These are phyloP conservation scores for Corymbia citriodora DNA, from an alignment of 441 rosid genomes.

Conservation along the genomic window DNA sequence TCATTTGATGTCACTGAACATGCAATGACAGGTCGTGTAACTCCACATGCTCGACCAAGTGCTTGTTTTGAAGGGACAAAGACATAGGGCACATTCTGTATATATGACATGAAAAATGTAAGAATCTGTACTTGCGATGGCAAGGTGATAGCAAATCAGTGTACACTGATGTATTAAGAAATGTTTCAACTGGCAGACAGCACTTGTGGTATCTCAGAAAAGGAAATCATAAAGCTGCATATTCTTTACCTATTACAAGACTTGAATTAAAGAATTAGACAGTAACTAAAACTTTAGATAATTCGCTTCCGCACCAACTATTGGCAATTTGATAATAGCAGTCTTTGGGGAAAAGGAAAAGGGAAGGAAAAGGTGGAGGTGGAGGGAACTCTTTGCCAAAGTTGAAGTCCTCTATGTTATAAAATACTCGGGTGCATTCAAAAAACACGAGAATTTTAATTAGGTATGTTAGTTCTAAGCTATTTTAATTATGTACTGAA, in stretches of 20 bases:
- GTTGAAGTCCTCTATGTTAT: neutral
- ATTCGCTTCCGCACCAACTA: neutral
- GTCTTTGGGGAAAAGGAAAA: neutral
- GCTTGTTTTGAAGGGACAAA: slow-evolving; percentile 6
- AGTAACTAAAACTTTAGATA: neutral
- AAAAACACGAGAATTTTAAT: neutral
- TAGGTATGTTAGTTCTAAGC: neutral
- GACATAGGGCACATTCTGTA: neutral
- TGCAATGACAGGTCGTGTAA: slow-evolving; percentile 5
- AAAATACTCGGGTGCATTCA: neutral
- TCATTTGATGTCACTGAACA: slow-evolving; percentile 4
- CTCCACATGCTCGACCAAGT: slow-evolving; percentile 2
- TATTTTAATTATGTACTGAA: neutral
- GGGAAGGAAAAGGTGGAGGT: neutral
- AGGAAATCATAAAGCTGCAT: neutral
- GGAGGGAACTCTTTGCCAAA: neutral
- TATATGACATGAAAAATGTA: neutral
- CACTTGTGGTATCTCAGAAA: neutral
- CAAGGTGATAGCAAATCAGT: neutral
- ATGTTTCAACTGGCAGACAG: neutral
- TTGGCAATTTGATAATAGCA: neutral
- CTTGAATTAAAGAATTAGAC: neutral
- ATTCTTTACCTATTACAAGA: neutral
- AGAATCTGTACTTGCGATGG: neutral
- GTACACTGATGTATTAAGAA: neutral